These are phyloP conservation scores for Saccharum spontaneum DNA, from an alignment of 176 grass and related monocot genomes.

Conservation along the genomic window DNA sequence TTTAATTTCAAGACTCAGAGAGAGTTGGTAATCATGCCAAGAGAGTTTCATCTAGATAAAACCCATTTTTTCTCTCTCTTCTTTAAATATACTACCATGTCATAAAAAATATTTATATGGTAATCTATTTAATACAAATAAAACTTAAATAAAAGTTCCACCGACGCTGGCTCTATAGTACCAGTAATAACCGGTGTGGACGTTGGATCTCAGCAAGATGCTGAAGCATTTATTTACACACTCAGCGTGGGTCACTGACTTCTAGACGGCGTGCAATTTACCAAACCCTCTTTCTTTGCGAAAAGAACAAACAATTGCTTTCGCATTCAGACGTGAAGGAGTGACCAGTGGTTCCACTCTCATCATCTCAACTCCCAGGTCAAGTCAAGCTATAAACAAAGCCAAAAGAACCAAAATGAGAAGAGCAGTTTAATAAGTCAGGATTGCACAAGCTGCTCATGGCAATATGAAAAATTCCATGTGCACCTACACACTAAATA, in stretches of 20 bases:
- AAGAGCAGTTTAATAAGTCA: background rate
- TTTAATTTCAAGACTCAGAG: too few species aligned
- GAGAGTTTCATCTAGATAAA: too few species aligned
- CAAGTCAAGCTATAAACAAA: slow-evolving; percentile 18
- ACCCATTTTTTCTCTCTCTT: too few species aligned
- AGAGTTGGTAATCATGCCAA: too few species aligned
- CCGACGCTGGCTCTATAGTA: too few species aligned
- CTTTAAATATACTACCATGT: too few species aligned
- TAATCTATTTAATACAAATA: too few species aligned
- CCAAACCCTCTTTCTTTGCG: background rate
- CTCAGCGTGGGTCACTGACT: background rate
- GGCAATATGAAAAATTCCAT: slow-evolving; percentile 17
- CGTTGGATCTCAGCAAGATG: background rate
- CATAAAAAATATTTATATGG: too few species aligned
- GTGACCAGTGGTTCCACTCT: too few species aligned
- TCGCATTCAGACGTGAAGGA: background rate
- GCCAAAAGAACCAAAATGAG: background rate
- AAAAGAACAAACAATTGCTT: background rate
- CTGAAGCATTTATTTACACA: background rate
- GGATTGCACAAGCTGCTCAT: background rate
- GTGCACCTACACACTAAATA: background rate
- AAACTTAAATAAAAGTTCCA: too few species aligned
- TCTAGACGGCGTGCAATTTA: background rate
- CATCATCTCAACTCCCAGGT: background rate
- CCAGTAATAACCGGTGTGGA: background rate